These are phyloP conservation scores for Pestalotiopsis sp. DNA, from an alignment of 2,329 filamentous ascomycete genomes.

Conservation along the genomic window DNA sequence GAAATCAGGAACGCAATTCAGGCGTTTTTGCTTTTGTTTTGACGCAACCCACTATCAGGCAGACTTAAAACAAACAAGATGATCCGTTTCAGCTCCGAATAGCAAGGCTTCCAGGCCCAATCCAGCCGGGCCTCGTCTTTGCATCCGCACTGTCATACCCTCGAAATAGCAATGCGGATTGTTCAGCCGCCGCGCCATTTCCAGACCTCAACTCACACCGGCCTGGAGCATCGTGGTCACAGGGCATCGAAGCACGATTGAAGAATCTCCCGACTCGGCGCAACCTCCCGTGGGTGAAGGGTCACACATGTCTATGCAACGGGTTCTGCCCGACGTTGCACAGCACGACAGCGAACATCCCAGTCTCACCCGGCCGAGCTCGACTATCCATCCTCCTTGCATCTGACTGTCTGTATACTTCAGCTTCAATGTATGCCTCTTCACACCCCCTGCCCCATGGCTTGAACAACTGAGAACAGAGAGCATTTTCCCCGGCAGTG, in stretches of 20 bases:
- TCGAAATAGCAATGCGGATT: background rate
- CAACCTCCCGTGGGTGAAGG: background rate
- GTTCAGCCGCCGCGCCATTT: background rate
- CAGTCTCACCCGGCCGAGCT: background rate
- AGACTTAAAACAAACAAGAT: background rate
- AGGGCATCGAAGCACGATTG: background rate
- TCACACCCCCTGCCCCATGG: background rate
- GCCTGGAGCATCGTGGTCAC: background rate
- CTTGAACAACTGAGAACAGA: background rate
- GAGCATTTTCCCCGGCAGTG: background rate
- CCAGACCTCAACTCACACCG: background rate
- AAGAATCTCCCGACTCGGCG: background rate
- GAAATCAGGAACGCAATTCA: background rate
- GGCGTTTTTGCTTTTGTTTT: background rate
- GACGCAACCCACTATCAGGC: background rate
- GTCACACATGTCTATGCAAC: slow-evolving; percentile 1
- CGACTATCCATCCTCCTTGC: background rate
- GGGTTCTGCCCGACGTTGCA: background rate
- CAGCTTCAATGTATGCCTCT: background rate
- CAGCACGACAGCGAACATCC: background rate
- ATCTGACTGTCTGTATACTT: background rate
- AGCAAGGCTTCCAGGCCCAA: background rate
- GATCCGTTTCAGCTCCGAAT: background rate
- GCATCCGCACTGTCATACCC: background rate
- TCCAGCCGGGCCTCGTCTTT: background rate